Base-by-base conservation (phyloP, 305 asterid species). In the Solanum aculeatissimum region DNA sequence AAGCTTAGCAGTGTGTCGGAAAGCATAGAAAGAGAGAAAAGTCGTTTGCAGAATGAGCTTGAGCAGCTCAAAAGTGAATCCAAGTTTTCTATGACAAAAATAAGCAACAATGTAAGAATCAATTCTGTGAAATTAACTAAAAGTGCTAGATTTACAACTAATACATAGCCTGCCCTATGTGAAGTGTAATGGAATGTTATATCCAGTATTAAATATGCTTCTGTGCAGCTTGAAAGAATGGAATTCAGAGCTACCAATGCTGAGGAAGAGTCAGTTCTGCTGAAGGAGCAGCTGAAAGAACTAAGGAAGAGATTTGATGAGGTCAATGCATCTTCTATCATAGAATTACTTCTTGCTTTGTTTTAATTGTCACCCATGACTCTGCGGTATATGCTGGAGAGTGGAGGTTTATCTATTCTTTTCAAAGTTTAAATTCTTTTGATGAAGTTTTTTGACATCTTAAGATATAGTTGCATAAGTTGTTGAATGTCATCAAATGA, bases 221-320 rank as follows among this genome's bases (percentile, higher is more conserved):
- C 82, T 86, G 27, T 81, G 82, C 90, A 95, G 98, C 96, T 97
- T 82, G 98, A 97, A 92, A 94, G 85, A 92, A 92, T 92, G 95
- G 97, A 92, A 87, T 89, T 88, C 79, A 93, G 95, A 89, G 99
- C 98, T 87, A 87, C 85, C 86, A 92, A 89, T 91, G 95, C 99
- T 15, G 98, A 97, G 90, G 88, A 91, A 83, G 98, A 94, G 92
- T 91, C 98, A 1, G 89, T 83, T 79, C 79, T 92, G 70, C 86
- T 97, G 89, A 91, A 88, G 87, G 91, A 89, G 84, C 97, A 94
- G 91, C 71, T 92, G 87, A 95, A 92, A 63, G 92, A 91, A 84
- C 92, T 92, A 14, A 90, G 92, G 89, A 90, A 86, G 90, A 90
- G 89, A 84, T 87, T 94, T 87, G 84, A 94, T 85, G 93, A 89